Base-by-base conservation (phyloP, 805 yeast species). In the Sugiyamaella chiloensis region DNA sequence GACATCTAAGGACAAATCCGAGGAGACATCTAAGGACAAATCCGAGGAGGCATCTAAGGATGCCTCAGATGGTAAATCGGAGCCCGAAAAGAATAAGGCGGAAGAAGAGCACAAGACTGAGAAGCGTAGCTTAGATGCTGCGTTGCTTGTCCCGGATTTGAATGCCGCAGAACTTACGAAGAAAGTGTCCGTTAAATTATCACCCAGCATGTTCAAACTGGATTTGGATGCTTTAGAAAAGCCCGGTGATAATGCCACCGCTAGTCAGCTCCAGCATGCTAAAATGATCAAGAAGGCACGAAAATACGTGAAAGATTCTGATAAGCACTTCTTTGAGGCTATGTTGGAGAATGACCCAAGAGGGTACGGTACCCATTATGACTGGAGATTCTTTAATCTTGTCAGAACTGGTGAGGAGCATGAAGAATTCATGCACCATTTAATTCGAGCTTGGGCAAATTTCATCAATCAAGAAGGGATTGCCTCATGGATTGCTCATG, bases 311-410 rank as follows among this genome's bases (percentile, higher is more conserved):
- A 24, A 17, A 16, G 31, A 24, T 17, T 49, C 55, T 6, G 41
- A 40, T 23, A 62, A 62, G 51, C 50, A 51, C 39, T 54, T 54
- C 42, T 31, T 46, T 16, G 61, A 60, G 29, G 51, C 52, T 12
- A 20, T 39, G 2, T 41, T 61, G 8, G 17, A 20, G 16, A 39
- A 51, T 24, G 60, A 58, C 41, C 51, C 53, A 12, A 29, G 23
- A 3, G 51, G 42, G n/a, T 26, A 27, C 14, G 70, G 68, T 5
- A 44, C 49, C 27, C 73, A 68, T 52, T 81, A 81, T 56, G 88
- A 83, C 61, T 81, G 86, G 85, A 71, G 87, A 50, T 82, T 80
- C 55, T 83, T 81, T 71, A 73, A 72, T 53, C 61, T 66, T 42
- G 64, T 71, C 31, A 62, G 72, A n/a, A 56, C 57, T 26, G 64